Percentiles rank a stretch among this genome's conserved stretches.
These are phyloP conservation scores for Breviolum minutum DNA, from an alignment of 73 alveolate genomes.

Conservation along the genomic window DNA sequence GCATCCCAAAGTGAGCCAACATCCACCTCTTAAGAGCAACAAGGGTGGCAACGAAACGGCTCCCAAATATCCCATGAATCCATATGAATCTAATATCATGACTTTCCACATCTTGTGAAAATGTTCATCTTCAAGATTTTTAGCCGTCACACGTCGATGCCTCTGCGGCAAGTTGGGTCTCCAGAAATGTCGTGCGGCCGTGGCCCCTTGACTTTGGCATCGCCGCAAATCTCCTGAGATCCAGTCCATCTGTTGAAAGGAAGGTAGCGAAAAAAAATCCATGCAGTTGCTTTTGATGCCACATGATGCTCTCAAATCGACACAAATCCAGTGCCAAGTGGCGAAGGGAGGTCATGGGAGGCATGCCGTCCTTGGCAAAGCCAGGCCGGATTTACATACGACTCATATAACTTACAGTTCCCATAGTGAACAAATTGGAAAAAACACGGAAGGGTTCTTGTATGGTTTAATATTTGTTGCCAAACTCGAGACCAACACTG, in stretches of 20 bases:
- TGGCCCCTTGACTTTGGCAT: background rate
- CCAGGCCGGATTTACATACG: too few relatives aligned
- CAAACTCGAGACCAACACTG: too few relatives aligned
- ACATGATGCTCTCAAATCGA: background rate
- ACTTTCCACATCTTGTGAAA: background rate
- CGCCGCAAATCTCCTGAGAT: conserved; percentile 1
- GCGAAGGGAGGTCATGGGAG: background rate
- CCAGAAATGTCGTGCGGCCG: background rate
- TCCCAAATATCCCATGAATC: too few relatives aligned
- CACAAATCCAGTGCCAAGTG: background rate
- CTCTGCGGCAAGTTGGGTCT: background rate
- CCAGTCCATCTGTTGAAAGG: background rate
- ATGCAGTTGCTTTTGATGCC: too few relatives aligned
- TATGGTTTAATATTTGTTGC: too few relatives aligned
- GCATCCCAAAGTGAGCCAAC: too few relatives aligned
- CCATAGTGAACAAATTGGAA: too few relatives aligned
- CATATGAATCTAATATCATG: too few relatives aligned
- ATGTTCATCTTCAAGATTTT: background rate
- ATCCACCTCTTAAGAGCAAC: too few relatives aligned
- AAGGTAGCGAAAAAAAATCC: background rate
- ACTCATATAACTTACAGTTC: too few relatives aligned
- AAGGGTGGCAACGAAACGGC: too few relatives aligned
- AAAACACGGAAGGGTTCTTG: too few relatives aligned
- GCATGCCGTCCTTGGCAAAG: conserved; percentile 13
- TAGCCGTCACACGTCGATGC: background rate